Base-by-base conservation (phyloP, 73 alveolate species). In the Paramecium tetraurelia region DNA sequence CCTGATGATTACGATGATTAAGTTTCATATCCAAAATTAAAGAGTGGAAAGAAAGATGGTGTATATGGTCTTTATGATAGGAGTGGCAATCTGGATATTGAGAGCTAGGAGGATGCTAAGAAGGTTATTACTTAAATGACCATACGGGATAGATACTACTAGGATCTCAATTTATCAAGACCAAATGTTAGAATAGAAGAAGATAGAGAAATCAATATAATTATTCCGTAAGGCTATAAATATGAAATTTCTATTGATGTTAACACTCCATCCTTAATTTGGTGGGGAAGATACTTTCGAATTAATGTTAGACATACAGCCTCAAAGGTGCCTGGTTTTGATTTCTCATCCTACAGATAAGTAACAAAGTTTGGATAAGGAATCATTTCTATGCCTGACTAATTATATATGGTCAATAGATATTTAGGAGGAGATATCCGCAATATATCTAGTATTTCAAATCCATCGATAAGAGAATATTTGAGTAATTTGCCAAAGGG, bases 221-320 rank as follows among this genome's bases (percentile, higher is more conserved):
- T 96, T 11, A 92, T 96, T 5, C 98, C 99, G 7, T 86, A 87
- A 83, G 99, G 99, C 2, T 70, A 92, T 41, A 92, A 93, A 27
- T 93, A 92, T 58, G 94, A 77, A 29, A 93, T 94, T 46, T 85
- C 96, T 7, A 69, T 96, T 6, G 95, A 95, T 87, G 95, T 95
- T 22, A 85, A 84, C 21, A 96, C 97, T 33, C 92, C 95, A 57
- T 92, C 94, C 2, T 44, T 31, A 46, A 31, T 48, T 50, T 69
- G 24, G 24, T 63, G 87, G 59, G 38, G 16, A 4, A 14, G 69
- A 4, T 35, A n/a, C 4, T 80, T 2, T 80, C 44, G 90, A 80
- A 27, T 80, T 8, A 80, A 80, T 21, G 90, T 80, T 14, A 41
- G 90, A 48, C 90, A 80, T 46, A 80, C 57, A 4, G 90, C 90